Evolutionary conservation across 1,284 basidiomycete genomes (phyloP).

Genomic region (Mycena sp.): DNA sequence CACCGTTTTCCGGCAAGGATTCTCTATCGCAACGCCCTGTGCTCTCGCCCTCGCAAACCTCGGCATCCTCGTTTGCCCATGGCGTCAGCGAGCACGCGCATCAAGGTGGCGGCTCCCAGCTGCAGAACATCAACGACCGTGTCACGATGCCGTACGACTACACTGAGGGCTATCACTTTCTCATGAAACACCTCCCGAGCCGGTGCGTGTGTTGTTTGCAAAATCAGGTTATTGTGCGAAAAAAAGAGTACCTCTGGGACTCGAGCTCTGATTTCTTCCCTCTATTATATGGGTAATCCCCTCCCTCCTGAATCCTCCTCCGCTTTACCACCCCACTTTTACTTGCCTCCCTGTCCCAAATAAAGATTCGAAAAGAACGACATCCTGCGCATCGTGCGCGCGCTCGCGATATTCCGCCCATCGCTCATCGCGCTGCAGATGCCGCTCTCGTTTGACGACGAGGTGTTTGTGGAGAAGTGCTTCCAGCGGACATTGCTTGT

Average conservation of each 20-base stretch:
- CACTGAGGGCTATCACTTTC: conserved; percentile 92
- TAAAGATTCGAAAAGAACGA: conserved; percentile 95
- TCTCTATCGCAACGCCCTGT: conserved; percentile 40
- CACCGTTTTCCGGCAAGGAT: conserved; percentile 44
- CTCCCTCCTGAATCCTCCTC: neutral
- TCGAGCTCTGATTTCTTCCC: conserved; percentile 53
- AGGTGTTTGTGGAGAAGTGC: conserved; percentile 94
- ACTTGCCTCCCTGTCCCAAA: conserved; percentile 27
- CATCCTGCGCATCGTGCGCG: conserved; percentile 92
- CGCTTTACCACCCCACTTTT: neutral
- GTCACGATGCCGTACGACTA: conserved; percentile 91
- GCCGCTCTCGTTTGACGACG: conserved; percentile 92
- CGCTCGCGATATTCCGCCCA: conserved; percentile 93
- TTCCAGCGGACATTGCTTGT: conserved; percentile 94
- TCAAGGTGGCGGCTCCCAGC: conserved; percentile 46
- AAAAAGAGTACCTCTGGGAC: conserved; percentile 50
- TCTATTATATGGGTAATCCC: conserved; percentile 29
- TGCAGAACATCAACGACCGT: conserved; percentile 76
- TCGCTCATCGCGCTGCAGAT: conserved; percentile 97
- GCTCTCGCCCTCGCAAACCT: conserved; percentile 53
- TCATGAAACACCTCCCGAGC: conserved; percentile 91
- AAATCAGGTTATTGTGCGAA: conserved; percentile 39
- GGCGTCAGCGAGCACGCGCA: conserved; percentile 30
- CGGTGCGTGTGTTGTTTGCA: conserved; percentile 66
- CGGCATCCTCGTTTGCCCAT: conserved; percentile 42